These are phyloP conservation scores for Penicillium decumbens DNA, from an alignment of 2,329 filamentous ascomycete species.

Conservation along the genomic window DNA sequence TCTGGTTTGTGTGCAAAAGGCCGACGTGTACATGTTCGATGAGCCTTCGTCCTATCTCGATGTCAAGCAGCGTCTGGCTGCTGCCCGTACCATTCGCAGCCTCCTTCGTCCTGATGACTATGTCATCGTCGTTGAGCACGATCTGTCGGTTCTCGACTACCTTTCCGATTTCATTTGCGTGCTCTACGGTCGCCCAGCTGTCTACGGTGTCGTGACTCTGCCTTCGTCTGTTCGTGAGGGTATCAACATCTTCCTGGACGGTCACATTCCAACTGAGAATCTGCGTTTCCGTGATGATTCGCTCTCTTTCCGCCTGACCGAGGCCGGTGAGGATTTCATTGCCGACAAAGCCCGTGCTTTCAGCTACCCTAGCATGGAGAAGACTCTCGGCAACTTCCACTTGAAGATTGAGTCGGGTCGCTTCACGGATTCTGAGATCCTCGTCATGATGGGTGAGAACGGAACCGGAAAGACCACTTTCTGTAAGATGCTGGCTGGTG, in stretches of 20 bases:
- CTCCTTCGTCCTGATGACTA: constrained; percentile 86
- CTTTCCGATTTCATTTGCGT: constrained; percentile 98
- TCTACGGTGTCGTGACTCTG: constrained; percentile 96
- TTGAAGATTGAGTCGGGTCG: constrained; percentile 74
- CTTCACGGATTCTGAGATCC: constrained; percentile 97
- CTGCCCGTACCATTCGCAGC: constrained; percentile 86
- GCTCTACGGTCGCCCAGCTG: constrained; percentile 88
- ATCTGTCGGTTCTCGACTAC: constrained; percentile 96
- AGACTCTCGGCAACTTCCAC: constrained; percentile 85
- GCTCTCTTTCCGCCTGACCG: constrained; percentile 87
- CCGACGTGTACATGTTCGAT: constrained; percentile 99
- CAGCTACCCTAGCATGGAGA: constrained; percentile 83
- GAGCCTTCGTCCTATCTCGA: constrained; percentile 98
- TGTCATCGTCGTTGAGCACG: constrained; percentile 98
- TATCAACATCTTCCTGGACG: constrained; percentile 98
- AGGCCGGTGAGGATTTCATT: constrained; percentile 82
- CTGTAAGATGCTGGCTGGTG: constrained; percentile 91
- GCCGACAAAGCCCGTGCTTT: constrained; percentile 81
- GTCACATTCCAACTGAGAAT: constrained; percentile 97
- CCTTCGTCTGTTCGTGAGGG: constrained; percentile 95
- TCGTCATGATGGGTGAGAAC: constrained; percentile 99
- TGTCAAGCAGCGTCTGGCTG: constrained; percentile 96
- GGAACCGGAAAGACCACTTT: constrained; percentile 99
- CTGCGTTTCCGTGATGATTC: constrained; percentile 97
- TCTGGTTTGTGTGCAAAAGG: constrained; percentile 89